phyloP scores from a whole-genome alignment of 2,329 filamentous ascomycete genomes.

The Cladosporium austrohemisphaericum region DNA sequence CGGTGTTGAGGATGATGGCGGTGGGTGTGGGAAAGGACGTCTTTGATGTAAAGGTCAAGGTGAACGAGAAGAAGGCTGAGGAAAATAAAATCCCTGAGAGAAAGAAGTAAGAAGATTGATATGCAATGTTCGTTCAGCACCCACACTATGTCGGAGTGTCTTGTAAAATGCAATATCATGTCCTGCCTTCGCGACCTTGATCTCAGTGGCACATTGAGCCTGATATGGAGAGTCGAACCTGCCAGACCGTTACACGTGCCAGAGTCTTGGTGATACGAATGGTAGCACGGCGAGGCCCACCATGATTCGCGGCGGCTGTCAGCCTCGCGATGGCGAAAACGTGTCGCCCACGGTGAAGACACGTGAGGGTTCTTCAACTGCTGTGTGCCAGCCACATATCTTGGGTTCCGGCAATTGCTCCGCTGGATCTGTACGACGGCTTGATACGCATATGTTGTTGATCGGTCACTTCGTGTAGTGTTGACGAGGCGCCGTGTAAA shows the following conservation, averaged over 20 bases:
- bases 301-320: no score
- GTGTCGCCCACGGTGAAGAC: conserved; percentile 2
- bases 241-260: no score
- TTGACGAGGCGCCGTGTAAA: no score
- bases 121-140: no score
- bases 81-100: conserved; percentile 15
- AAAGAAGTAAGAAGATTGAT: conserved; percentile 17
- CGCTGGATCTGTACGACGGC: not conserved
- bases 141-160: no score
- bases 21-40: conserved; percentile 33
- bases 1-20: conserved; percentile 32
- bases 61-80: conserved; percentile 13
- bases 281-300: no score
- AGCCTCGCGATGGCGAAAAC: not conserved
- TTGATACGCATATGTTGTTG: no score
- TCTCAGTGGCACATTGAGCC: no score
- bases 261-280: no score
- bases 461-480: not conserved
- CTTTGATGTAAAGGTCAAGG: conserved; percentile 31
- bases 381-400: not conserved
- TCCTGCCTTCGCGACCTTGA: no score
- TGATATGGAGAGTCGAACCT: no score
- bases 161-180: no score
- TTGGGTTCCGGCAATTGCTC: conserved; percentile 1
- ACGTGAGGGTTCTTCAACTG: conserved; percentile 5